Evolutionary conservation across 2,329 filamentous ascomycete species (phyloP).

Genomic region (Colletotrichum cereale): DNA sequence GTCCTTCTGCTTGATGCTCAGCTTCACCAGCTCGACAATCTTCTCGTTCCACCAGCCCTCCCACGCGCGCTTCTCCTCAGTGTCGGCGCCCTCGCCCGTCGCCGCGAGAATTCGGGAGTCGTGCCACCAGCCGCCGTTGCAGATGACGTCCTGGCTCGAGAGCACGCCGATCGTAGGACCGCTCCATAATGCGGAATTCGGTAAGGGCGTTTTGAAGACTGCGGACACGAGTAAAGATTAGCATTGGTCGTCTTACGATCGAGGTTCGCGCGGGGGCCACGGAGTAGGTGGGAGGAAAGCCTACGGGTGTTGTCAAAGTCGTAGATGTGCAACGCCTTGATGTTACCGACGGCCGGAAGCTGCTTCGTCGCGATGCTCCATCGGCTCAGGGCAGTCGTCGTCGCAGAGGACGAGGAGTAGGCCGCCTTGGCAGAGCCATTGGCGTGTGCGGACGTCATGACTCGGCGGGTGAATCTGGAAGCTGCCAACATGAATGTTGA

Average conservation of each 20-base stretch:
- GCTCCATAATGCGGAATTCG: constrained; percentile 90
- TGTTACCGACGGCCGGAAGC: constrained; percentile 72
- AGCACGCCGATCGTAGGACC: constrained; percentile 81
- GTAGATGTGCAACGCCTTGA: constrained; percentile 90
- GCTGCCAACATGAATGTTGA: constrained; percentile 41
- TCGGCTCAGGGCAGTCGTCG: constrained; percentile 80
- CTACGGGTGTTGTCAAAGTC: constrained; percentile 97
- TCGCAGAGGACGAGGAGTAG: constrained; percentile 52
- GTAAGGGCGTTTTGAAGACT: constrained; percentile 93
- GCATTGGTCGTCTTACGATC: not conserved
- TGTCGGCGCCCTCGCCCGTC: constrained; percentile 84
- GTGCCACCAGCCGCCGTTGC: constrained; percentile 97
- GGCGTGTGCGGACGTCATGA: constrained; percentile 41
- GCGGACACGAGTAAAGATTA: constrained; percentile 11
- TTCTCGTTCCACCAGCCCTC: constrained; percentile 97
- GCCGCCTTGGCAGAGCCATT: constrained; percentile 41
- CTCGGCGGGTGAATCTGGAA: constrained; percentile 40
- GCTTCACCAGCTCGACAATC: constrained; percentile 81
- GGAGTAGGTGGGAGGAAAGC: constrained; percentile 46
- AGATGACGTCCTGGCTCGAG: constrained; percentile 79
- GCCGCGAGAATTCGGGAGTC: constrained; percentile 87
- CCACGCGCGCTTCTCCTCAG: constrained; percentile 88
- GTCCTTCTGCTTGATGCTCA: constrained; percentile 87
- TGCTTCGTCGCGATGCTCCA: constrained; percentile 85
- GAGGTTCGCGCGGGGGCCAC: constrained; percentile 10